Conservation (phyloP, 306 rosid species). For the Quercus agrifolia region DNA sequence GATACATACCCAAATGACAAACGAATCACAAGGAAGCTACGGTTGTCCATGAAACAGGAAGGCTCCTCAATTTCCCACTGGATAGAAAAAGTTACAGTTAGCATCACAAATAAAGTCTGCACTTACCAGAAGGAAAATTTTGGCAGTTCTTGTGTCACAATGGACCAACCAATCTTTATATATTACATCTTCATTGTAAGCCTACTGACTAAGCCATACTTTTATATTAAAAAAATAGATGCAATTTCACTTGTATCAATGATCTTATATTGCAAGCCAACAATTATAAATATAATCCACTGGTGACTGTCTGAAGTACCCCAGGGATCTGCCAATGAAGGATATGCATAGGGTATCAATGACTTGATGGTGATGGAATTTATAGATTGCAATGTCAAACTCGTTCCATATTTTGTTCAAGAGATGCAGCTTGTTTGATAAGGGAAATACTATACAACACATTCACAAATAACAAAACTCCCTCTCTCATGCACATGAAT, state of each 20-base stretch:
- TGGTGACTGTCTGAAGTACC: not conserved
- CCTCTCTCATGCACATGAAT: too few species aligned
- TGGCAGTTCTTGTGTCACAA: not conserved
- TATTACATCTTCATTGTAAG: not conserved
- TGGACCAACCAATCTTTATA: not conserved
- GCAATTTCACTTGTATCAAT: not conserved
- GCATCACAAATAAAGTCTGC: not conserved
- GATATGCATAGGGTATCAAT: not conserved
- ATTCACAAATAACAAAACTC: too few species aligned
- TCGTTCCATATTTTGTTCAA: not conserved
- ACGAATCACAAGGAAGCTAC: conserved; percentile 50
- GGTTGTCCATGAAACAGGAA: conserved; percentile 86
- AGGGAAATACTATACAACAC: not conserved
- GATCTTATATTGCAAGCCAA: not conserved
- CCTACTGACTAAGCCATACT: not conserved
- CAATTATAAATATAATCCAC: not conserved
- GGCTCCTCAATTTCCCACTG: conserved; percentile 86
- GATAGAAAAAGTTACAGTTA: conserved; percentile 10
- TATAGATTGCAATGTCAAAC: not conserved
- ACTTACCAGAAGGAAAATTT: not conserved
- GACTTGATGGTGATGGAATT: not conserved
- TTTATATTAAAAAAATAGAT: not conserved
- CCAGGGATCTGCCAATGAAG: not conserved
- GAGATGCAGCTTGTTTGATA: not conserved
- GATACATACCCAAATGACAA: conserved; percentile 66